These are phyloP conservation scores for Colletotrichum somersetense DNA, from an alignment of 2,329 filamentous ascomycete genomes.

Conservation along the genomic window DNA sequence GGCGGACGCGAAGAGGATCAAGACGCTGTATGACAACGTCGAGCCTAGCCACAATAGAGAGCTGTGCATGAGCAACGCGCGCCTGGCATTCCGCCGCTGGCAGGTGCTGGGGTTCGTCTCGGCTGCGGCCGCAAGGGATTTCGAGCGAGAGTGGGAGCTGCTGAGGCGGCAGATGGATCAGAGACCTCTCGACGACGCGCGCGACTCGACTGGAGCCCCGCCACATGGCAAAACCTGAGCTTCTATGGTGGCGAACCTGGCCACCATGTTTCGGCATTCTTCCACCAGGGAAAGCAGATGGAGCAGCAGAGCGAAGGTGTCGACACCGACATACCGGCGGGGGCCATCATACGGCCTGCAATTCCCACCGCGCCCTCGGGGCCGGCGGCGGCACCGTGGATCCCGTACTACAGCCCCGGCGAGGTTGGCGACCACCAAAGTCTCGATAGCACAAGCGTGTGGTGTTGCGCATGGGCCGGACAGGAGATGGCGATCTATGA, in stretches of 20 bases:
- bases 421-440: conserved; percentile 10
- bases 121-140: neutral
- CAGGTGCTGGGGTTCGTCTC: neutral
- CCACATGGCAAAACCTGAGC: neutral
- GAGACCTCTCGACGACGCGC: neutral
- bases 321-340: conserved; percentile 5
- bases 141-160: neutral
- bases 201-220: neutral
- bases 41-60: conserved; percentile 5
- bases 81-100: conserved; percentile 22
- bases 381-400: neutral
- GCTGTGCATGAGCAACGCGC: conserved; percentile 14
- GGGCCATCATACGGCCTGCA: neutral
- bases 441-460: neutral
- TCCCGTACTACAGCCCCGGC: neutral
- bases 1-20: neutral
- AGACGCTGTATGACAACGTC: neutral
- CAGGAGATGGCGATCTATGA: neutral
- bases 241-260: neutral
- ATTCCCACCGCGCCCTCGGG: neutral
- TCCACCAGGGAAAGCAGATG: too few relatives aligned
- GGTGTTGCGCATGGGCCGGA: neutral
- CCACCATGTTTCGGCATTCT: neutral
- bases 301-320: neutral
- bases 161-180: conserved; percentile 11